Evolutionary conservation across 139 green algal species (phyloP).

Genomic region (Tetraselmis striata): DNA sequence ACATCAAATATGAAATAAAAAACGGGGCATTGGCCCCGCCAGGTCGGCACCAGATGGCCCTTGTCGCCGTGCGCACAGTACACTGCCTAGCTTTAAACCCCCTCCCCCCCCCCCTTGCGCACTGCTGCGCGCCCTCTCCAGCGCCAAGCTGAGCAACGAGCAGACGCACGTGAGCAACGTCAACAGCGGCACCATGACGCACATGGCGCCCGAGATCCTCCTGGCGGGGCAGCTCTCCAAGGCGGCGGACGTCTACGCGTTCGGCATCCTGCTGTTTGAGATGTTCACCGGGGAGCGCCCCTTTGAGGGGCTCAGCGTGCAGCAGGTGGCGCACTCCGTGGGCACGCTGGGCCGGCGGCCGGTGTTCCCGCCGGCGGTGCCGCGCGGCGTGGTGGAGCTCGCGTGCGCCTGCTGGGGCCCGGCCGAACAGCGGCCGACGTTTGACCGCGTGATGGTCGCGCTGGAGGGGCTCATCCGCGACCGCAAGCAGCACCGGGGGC

Average conservation of each 20-base stretch:
- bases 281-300: constrained; percentile 35
- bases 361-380: constrained; percentile 33
- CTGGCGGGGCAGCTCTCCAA: constrained; percentile 1
- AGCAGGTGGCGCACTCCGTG: constrained; percentile 53
- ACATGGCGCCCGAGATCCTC: constrained; percentile 46
- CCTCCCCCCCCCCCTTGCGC: too few species aligned
- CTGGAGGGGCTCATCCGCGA: constrained; percentile 17
- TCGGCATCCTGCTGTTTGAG: constrained; percentile 56
- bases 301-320: constrained; percentile 42
- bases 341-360: constrained; percentile 43
- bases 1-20: too few species aligned
- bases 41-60: too few species aligned
- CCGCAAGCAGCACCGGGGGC: too few species aligned
- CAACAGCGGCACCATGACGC: constrained; percentile 44
- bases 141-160: not conserved
- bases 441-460: constrained; percentile 18
- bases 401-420: constrained; percentile 42
- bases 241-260: constrained; percentile 34
- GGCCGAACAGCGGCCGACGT: constrained; percentile 29
- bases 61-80: too few species aligned
- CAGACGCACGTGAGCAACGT: constrained; percentile 5
- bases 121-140: too few species aligned
- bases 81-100: too few species aligned
- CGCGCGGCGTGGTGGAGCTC: constrained; percentile 37
- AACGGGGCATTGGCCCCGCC: too few species aligned